Conservation (phyloP, 371 early-diverging fungal genomes). For the Saksenaea vasiformis region DNA sequence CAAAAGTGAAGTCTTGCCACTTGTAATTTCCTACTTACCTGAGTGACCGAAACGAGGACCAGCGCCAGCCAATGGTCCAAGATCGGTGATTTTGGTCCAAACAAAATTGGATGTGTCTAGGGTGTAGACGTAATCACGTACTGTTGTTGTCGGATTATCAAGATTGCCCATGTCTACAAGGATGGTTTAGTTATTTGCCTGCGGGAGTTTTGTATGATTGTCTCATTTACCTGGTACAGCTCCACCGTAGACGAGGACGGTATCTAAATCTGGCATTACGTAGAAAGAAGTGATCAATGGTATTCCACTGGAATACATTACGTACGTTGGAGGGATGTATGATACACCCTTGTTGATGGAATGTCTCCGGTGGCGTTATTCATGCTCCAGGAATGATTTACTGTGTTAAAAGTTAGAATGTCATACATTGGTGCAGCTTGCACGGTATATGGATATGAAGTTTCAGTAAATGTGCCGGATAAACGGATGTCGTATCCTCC, state of each 20-base stretch:
- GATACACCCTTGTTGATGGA: constrained; percentile 14
- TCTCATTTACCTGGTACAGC: neutral
- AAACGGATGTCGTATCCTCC: constrained; percentile 8
- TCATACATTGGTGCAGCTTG: constrained; percentile 8
- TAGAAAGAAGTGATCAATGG: neutral
- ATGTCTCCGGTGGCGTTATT: neutral
- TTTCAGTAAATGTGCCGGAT: neutral
- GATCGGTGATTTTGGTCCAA: constrained; percentile 9
- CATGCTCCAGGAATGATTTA: neutral
- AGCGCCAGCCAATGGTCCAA: constrained; percentile 11
- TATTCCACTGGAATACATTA: neutral
- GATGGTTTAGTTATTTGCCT: neutral
- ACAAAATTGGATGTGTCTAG: constrained; percentile 1
- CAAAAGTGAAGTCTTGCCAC: neutral
- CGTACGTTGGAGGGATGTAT: constrained; percentile 14
- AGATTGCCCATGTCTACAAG: too few species aligned
- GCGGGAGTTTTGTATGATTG: neutral
- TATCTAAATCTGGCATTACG: neutral
- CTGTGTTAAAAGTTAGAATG: constrained; percentile 11
- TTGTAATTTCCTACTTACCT: constrained; percentile 6
- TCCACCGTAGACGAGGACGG: neutral
- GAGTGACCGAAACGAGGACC: constrained; percentile 26
- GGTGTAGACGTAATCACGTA: constrained; percentile 15
- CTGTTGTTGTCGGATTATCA: neutral
- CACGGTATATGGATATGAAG: neutral